Evolutionary conservation across 371 early-diverging fungal species (phyloP), one percentile per base, ranked within the genome.

Genomic region (Mucor mucedo): DNA sequence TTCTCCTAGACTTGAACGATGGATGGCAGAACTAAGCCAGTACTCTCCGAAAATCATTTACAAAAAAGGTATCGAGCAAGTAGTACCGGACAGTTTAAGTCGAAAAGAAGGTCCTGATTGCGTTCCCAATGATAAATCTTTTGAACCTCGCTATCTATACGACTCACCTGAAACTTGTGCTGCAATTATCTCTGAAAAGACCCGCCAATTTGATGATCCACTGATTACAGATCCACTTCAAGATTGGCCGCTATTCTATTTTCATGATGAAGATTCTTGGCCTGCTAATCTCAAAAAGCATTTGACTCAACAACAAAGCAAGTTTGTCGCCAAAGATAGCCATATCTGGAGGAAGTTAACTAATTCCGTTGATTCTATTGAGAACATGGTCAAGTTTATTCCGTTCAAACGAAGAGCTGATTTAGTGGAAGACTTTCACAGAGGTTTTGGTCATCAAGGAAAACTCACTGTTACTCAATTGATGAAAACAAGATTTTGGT

Each of bases 1-100:
- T 4, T 68, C 74, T 7, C 65, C 67, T 2, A 35, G 72, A 1
- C 35, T 79, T 1, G 58, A 62, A 9, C 52, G 68, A n/a, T 74
- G 70, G 74, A 48, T 68, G 0, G 35, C 35, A 5, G 35, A 35
- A 35, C 7, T 35, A 35, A 35, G 35, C 7, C 3, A 5, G 3
- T 35, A 5, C 7, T 35, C 5, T 7, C 35, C 35, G 7, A 35
- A 35, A 7, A 35, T 35, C 35, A 35, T 35, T 5, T 35, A 35
- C 35, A 35, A 35, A 7, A 35, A 35, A 35, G 35, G 35, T 7
- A 7, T 35, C 3, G 35, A 35, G 7, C 35, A 35, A 35, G 7
- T 35, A 5, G 35, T 35, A 5, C 35, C 35, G 7, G 35, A 35
- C 7, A 35, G 35, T 35, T 35, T 35, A 35, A 35, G 35, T 7